Conservation (phyloP, 225 moss, liverwort and hornwort species). For the Sphagnum contortum region DNA sequence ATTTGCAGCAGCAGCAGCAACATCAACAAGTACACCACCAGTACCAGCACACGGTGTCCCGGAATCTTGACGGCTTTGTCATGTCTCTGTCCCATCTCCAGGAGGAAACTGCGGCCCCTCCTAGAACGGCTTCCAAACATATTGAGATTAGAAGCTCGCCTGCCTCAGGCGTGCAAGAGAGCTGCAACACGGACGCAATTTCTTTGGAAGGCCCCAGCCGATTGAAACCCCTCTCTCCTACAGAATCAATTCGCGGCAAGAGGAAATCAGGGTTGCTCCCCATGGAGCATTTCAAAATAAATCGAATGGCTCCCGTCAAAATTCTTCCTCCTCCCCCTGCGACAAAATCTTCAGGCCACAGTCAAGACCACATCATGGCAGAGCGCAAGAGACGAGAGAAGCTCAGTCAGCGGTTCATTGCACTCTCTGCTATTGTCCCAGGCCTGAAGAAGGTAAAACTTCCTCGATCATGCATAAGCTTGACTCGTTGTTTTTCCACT, state of each 20-base stretch:
- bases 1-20: conserved; percentile 9
- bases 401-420: conserved; percentile 92
- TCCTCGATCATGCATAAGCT: background rate
- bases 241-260: conserved; percentile 51
- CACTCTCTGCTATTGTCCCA: conserved; percentile 89
- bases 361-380: conserved; percentile 97
- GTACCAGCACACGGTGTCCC: conserved; percentile 30
- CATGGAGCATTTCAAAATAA: conserved; percentile 6
- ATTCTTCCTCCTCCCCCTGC: conserved; percentile 12
- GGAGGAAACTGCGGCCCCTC: conserved; percentile 33
- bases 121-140: conserved; percentile 23
- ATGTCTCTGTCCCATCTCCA: conserved; percentile 48
- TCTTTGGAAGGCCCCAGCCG: conserved; percentile 44
- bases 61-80: conserved; percentile 51
- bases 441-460: conserved; percentile 80
- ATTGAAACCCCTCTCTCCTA: conserved; percentile 41
- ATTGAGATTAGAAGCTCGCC: conserved; percentile 47
- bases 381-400: conserved; percentile 95
- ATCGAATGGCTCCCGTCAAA: conserved; percentile 12
- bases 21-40: conserved; percentile 11
- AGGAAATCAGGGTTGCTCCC: conserved; percentile 37
- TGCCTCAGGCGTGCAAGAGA: conserved; percentile 45
- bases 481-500: background rate
- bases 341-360: conserved; percentile 61
- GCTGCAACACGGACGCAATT: conserved; percentile 38